Evolutionary conservation across 257 asterid genomes (phyloP).

Genomic region (Solanum stenotomum): DNA sequence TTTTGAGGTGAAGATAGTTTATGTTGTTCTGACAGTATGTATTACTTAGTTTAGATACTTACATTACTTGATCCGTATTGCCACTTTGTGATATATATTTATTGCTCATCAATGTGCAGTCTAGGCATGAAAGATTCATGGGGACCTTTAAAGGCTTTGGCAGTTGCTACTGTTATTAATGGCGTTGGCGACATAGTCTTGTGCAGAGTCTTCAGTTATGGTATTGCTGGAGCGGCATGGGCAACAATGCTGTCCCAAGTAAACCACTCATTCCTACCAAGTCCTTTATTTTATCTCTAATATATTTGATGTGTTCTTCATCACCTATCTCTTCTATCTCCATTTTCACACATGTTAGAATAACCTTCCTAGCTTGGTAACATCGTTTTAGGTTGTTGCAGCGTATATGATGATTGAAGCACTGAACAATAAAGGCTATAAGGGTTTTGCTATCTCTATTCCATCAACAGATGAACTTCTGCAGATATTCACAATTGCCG

Average conservation of each 20-base stretch:
- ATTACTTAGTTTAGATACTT: background rate
- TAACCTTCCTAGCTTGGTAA: background rate
- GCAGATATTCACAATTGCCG: constrained; percentile 76
- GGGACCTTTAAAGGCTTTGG: constrained; percentile 96
- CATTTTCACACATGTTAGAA: background rate
- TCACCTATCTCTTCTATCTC: background rate
- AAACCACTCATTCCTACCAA: background rate
- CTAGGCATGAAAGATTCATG: constrained; percentile 97
- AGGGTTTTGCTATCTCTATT: constrained; percentile 69
- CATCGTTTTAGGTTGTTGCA: constrained; percentile 66
- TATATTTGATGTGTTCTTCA: background rate
- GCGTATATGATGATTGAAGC: constrained; percentile 81
- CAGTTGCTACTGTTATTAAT: constrained; percentile 70
- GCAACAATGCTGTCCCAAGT: constrained; percentile 98
- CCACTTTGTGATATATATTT: background rate
- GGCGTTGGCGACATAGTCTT: constrained; percentile 79
- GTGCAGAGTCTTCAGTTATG: constrained; percentile 71
- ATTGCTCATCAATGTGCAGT: constrained; percentile 30
- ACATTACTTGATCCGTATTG: background rate
- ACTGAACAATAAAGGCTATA: constrained; percentile 71
- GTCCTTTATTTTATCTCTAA: background rate
- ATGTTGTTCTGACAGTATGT: background rate
- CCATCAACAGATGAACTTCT: constrained; percentile 61
- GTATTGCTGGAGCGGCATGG: constrained; percentile 99
- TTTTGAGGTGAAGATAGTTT: background rate